phyloP scores from a whole-genome alignment of 75 land plant genomes.

The Cunninghamia lanceolata region DNA sequence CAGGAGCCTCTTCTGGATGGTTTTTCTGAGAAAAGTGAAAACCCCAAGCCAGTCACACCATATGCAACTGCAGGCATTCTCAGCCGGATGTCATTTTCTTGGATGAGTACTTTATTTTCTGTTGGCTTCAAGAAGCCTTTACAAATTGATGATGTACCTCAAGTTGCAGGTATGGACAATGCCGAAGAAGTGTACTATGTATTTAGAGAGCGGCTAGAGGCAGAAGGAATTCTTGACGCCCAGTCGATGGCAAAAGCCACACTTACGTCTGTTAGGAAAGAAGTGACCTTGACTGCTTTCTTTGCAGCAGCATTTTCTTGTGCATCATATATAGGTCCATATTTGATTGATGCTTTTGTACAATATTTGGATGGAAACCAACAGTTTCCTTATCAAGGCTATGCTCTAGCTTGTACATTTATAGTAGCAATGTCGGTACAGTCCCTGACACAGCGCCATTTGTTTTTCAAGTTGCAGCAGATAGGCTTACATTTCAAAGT shows the following conservation, averaged over 20 bases:
- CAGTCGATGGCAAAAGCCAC: slow-evolving; percentile 12
- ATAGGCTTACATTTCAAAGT: slow-evolving; percentile 30
- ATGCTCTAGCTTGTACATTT: slow-evolving; percentile 15
- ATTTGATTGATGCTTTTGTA: slow-evolving; percentile 37
- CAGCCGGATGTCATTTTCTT: slow-evolving; percentile 27
- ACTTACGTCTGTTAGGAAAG: slow-evolving; percentile 24
- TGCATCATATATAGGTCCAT: slow-evolving; percentile 43
- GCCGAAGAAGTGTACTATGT: slow-evolving; percentile 10
- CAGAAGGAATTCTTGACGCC: not conserved
- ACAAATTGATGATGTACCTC: slow-evolving; percentile 28
- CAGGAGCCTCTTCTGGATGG: slow-evolving; percentile 10
- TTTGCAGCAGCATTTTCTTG: slow-evolving; percentile 6
- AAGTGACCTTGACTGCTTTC: slow-evolving; percentile 12
- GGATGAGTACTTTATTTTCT: slow-evolving; percentile 31
- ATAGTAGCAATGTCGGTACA: slow-evolving; percentile 24
- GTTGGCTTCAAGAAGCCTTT: slow-evolving; percentile 27
- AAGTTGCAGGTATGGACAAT: slow-evolving; percentile 12
- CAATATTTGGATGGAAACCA: slow-evolving; percentile 21
- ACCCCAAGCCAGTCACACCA: slow-evolving; percentile 1
- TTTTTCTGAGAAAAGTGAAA: not conserved
- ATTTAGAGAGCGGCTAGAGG: slow-evolving; percentile 17
- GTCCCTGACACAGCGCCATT: slow-evolving; percentile 26
- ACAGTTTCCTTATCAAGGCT: slow-evolving; percentile 18
- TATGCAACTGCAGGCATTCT: slow-evolving; percentile 26
- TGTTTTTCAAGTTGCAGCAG: slow-evolving; percentile 21